phyloP scores from a whole-genome alignment of 805 yeast genomes.

The Scheffersomyces ergatensis region DNA sequence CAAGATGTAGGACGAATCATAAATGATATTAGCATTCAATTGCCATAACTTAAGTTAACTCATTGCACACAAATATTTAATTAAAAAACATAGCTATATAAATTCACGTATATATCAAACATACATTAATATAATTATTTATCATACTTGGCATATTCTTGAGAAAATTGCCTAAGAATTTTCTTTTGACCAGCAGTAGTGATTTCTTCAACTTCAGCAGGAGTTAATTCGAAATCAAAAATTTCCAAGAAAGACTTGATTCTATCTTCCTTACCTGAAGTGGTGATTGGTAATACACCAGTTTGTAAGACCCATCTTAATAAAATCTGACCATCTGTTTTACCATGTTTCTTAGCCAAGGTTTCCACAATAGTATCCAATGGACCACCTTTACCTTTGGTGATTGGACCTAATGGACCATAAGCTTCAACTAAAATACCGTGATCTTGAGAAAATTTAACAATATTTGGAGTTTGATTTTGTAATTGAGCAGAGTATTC shows the following conservation, averaged over 20 bases:
- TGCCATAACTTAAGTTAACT: no score
- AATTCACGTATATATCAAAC: background rate
- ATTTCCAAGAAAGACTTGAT: conserved; percentile 32
- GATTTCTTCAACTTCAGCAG: conserved; percentile 41
- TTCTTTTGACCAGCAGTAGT: conserved; percentile 18
- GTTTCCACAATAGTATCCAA: conserved; percentile 25
- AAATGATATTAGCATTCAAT: conserved; percentile 12
- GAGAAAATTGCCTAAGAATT: conserved; percentile 21
- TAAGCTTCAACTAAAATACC: conserved; percentile 63
- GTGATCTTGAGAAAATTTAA: conserved; percentile 49
- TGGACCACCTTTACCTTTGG: conserved; percentile 42
- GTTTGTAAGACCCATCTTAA: conserved; percentile 43
- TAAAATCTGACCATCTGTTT: conserved; percentile 38
- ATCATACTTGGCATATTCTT: no score
- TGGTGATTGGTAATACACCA: conserved; percentile 46
- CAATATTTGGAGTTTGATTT: conserved; percentile 60
- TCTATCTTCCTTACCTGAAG: conserved; percentile 41
- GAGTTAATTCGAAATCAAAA: conserved; percentile 41
- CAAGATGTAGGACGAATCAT: conserved; percentile 24
- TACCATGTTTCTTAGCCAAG: conserved; percentile 36
- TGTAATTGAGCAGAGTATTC: conserved; percentile 71
- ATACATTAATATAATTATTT: background rate
- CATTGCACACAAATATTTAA: background rate
- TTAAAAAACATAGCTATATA: background rate
- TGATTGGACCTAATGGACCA: conserved; percentile 67